phyloP scores from a whole-genome alignment of 208 protist species.

The Wallacemonas rigidus region DNA sequence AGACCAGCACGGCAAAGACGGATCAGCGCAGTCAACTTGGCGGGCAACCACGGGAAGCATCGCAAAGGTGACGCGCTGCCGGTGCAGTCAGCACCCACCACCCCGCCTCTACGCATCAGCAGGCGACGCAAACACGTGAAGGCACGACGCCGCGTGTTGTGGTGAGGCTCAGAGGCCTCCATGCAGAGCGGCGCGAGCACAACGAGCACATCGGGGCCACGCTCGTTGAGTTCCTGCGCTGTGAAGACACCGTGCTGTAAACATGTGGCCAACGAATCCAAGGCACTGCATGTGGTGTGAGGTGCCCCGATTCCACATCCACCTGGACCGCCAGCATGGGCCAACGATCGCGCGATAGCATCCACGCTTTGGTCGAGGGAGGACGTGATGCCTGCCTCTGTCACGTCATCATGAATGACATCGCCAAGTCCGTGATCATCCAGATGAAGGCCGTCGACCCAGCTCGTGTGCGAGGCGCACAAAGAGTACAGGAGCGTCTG shows the following conservation, averaged over 20 bases:
- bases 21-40: constrained; percentile 46
- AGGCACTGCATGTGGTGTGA: background rate
- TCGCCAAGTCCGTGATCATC: background rate
- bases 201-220: background rate
- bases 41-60: constrained; percentile 26
- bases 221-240: background rate
- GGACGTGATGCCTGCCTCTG: background rate
- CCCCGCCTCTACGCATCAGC: background rate
- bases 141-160: constrained; percentile 45
- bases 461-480: background rate
- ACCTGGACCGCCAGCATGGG: too few relatives aligned
- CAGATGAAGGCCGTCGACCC: background rate
- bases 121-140: constrained; percentile 28
- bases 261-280: background rate
- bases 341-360: background rate
- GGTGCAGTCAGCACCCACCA: too few relatives aligned
- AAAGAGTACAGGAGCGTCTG: background rate
- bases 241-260: too few relatives aligned
- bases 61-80: background rate
- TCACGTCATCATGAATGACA: too few relatives aligned
- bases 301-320: background rate
- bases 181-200: constrained; percentile 3
- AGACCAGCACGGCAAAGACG: constrained; percentile 45
- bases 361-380: background rate
- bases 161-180: constrained; percentile 30